Evolutionary conservation across 2,329 filamentous ascomycete species (phyloP), one percentile per base, ranked within the genome.

Genomic region (Fusarium succisae): DNA sequence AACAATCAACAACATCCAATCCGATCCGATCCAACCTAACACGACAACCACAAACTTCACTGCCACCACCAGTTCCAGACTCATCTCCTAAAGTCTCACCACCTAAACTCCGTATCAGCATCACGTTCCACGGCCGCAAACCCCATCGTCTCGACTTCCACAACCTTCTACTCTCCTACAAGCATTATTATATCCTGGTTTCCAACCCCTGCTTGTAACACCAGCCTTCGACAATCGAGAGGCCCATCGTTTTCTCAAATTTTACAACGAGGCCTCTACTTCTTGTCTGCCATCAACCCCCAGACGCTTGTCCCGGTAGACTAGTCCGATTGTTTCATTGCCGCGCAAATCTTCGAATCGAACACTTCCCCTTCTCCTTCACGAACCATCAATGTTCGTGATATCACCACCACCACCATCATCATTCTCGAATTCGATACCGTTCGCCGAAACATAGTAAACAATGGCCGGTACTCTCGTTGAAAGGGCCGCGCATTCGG

Each of bases 381-480:
- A 51, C 61, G 53, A 72, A 54, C 44, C 53, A 45, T 61, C 53
- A 69, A 78, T 78, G 76, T 70, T 63, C 61, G 70, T 69, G 65
- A 63, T 56, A 70, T 56, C 66, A 56, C 64, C 65, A 54, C 62
- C 65, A 54, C 62, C 59, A 56, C 56, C 47, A 37, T 50, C 59
- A 41, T 30, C 51, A 48, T 56, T 47, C 28, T 35, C 54, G 41
- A 66, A 65, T 45, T 64, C 58, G 41, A 66, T 41, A 63, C 38
- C 47, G 56, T 66, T 26, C 59, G 28, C 48, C 28, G 61, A 69
- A 47, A 66, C 41, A 66, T 75, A 67, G 69, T 58, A 32, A 20
- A 63, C 59, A 50, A 79, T 79, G 78, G 68, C 77, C 32, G 75
- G 73, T 55, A 64, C 76, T 39, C 72, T 79, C 48, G 66, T 80